phyloP scores from a whole-genome alignment of 257 asterid genomes.

The Nicotiana otophora region DNA sequence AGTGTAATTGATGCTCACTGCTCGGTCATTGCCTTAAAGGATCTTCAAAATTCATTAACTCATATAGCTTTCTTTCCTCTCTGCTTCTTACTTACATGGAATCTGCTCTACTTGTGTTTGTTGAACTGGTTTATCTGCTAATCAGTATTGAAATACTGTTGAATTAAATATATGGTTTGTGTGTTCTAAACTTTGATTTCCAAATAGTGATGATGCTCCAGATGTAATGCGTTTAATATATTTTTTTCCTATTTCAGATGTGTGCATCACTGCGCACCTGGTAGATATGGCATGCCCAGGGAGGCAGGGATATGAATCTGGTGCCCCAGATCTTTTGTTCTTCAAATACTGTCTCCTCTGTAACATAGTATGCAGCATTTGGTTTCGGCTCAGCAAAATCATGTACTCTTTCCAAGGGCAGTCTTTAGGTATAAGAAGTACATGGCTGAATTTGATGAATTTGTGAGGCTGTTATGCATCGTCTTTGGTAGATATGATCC shows the following conservation, averaged over 20 bases:
- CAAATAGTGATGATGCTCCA: background rate
- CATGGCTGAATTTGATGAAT: background rate
- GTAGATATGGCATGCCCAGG: conserved; percentile 83
- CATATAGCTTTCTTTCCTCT: background rate
- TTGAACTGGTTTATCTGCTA: background rate
- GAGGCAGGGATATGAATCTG: conserved; percentile 58
- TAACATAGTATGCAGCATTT: conserved; percentile 50
- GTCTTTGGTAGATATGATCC: background rate
- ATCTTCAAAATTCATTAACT: background rate
- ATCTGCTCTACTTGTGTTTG: background rate
- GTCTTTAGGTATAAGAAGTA: no score
- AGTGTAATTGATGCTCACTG: background rate
- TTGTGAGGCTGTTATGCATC: background rate
- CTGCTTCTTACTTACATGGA: background rate
- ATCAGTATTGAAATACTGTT: background rate
- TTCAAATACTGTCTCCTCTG: conserved; percentile 72
- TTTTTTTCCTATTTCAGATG: conserved; percentile 29
- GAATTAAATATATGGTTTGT: background rate
- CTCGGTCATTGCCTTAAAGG: background rate
- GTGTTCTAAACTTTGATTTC: background rate
- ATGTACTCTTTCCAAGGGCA: conserved; percentile 18
- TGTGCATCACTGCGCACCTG: conserved; percentile 78
- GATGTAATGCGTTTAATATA: background rate
- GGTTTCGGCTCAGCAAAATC: conserved; percentile 66
- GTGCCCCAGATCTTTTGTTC: conserved; percentile 89